These are phyloP conservation scores for Cutaneotrichosporon cavernicola DNA, from an alignment of 1,284 basidiomycete genomes.

Conservation along the genomic window DNA sequence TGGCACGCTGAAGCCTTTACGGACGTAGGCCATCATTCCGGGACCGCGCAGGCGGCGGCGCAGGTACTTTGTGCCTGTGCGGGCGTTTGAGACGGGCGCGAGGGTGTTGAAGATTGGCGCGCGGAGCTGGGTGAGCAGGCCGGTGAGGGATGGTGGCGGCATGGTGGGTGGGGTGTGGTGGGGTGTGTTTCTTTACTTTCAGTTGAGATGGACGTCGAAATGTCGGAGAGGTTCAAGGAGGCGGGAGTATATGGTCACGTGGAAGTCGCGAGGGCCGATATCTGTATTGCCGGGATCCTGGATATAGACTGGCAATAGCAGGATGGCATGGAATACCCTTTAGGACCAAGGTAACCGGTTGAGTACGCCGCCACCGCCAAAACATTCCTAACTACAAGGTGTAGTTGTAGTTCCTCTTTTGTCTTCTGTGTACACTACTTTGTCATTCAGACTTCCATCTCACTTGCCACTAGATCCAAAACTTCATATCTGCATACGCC, in stretches of 20 bases:
- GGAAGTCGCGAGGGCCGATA: background rate
- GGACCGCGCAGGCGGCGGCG: constrained; percentile 71
- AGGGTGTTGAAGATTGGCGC: constrained; percentile 72
- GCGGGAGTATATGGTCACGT: background rate
- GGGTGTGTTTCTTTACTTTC: background rate
- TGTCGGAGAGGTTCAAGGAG: background rate
- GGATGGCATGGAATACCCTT: too few species aligned
- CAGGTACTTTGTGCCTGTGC: constrained; percentile 83
- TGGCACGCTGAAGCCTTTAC: constrained; percentile 21
- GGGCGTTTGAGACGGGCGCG: constrained; percentile 71
- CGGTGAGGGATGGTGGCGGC: constrained; percentile 28
- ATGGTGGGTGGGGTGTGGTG: constrained; percentile 9
- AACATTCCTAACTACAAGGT: too few species aligned
- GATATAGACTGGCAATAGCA: too few species aligned
- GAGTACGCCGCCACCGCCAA: too few species aligned
- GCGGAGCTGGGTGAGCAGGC: constrained; percentile 41
- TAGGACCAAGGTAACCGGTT: too few species aligned
- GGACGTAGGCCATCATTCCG: constrained; percentile 69
- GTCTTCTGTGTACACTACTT: too few species aligned
- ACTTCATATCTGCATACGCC: too few species aligned
- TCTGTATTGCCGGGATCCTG: background rate
- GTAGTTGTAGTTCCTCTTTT: too few species aligned
- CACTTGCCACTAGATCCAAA: too few species aligned
- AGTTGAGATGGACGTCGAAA: background rate
- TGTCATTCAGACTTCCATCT: too few species aligned